A percentile compares a stretch with the other conserved stretches of the same genome.
Conservation (phyloP, 2,329 filamentous ascomycete genomes). For the Colletotrichum godetiae region DNA sequence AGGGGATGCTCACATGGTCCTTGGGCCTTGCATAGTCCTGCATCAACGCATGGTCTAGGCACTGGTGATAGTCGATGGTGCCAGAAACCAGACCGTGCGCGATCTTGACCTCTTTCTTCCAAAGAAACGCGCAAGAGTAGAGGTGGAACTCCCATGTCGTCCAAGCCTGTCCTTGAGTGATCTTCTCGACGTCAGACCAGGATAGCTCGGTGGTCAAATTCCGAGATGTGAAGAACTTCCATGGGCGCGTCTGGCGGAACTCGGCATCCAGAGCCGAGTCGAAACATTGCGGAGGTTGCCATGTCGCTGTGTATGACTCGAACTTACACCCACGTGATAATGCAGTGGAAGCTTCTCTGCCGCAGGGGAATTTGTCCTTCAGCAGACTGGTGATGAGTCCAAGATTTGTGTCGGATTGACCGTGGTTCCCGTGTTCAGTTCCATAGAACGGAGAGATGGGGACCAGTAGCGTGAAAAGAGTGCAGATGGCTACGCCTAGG, state of each 20-base stretch:
- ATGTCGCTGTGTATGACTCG: constrained; percentile 17
- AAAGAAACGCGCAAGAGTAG: constrained; percentile 6
- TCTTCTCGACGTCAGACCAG: background rate
- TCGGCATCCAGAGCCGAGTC: background rate
- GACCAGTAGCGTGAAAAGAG: background rate
- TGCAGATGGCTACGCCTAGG: background rate
- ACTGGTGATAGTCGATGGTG: constrained; percentile 16
- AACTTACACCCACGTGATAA: background rate
- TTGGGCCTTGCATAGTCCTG: constrained; percentile 1
- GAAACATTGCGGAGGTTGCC: constrained; percentile 6
- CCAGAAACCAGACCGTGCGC: constrained; percentile 9
- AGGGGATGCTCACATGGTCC: constrained; percentile 2
- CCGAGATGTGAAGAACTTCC: background rate
- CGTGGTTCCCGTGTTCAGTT: background rate
- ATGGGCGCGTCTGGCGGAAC: background rate
- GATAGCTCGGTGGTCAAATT: background rate
- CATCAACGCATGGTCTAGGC: constrained; percentile 12
- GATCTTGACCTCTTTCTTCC: constrained; percentile 14
- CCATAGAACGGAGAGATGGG: background rate
- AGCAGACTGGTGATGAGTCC: background rate
- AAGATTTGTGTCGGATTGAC: background rate
- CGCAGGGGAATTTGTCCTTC: background rate
- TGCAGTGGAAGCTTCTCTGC: background rate
- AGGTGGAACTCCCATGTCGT: constrained; percentile 15
- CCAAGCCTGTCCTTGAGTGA: background rate